Conservation (phyloP, 2,329 filamentous ascomycete species). For the Aspergillus melleus region DNA sequence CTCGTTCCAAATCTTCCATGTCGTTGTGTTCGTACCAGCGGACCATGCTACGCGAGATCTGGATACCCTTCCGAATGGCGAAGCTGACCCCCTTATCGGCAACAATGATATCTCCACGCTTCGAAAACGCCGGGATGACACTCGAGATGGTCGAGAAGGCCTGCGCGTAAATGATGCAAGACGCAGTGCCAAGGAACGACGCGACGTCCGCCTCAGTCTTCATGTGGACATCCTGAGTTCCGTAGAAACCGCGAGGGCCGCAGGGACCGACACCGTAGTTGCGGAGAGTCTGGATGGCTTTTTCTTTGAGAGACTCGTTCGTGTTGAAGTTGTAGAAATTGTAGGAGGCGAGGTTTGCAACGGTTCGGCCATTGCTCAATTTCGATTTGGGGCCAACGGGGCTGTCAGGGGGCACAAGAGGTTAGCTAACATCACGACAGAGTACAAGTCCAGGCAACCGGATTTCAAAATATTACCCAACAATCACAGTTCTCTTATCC, state of each 20-base stretch:
- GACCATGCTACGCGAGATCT: conserved; percentile 87
- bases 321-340: conserved; percentile 98
- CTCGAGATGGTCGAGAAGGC: conserved; percentile 96
- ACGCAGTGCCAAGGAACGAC: conserved; percentile 79
- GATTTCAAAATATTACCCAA: conserved; percentile 63
- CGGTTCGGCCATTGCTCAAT: conserved; percentile 82
- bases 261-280: conserved; percentile 97
- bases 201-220: conserved; percentile 94
- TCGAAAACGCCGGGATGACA: conserved; percentile 95
- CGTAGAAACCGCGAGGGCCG: conserved; percentile 96
- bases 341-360: conserved; percentile 89
- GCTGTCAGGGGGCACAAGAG: conserved; percentile 45
- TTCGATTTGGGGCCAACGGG: conserved; percentile 89
- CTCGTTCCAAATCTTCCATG: conserved; percentile 86
- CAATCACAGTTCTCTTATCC: conserved; percentile 82
- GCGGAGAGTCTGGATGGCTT: conserved; percentile 88
- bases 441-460: not conserved
- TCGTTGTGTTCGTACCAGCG: conserved; percentile 96
- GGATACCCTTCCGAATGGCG: conserved; percentile 88
- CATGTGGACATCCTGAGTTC: conserved; percentile 97
- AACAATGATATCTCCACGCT: conserved; percentile 95
- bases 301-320: conserved; percentile 90
- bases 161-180: conserved; percentile 93
- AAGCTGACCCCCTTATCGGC: conserved; percentile 93
- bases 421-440: conserved; percentile 14